These are phyloP conservation scores for Cyamopsis tetragonoloba DNA, from an alignment of 306 rosid species.

Conservation along the genomic window DNA sequence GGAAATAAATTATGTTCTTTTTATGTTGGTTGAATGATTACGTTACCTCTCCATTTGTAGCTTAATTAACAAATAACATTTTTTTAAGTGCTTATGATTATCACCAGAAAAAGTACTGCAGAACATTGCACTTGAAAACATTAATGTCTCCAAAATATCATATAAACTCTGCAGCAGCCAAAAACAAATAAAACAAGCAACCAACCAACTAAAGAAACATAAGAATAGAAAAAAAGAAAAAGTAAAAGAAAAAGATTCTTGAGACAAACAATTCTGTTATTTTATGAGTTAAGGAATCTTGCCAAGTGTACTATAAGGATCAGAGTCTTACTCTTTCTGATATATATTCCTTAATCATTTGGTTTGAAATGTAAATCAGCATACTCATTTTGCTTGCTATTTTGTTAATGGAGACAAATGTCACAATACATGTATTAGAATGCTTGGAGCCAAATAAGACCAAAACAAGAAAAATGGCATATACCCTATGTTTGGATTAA, in stretches of 20 bases:
- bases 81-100: not conserved
- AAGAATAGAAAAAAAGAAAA: not conserved
- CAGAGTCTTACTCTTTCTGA: too few relatives aligned
- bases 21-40: constrained; percentile 23
- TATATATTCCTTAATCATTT: not conserved
- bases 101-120: not conserved
- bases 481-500: not conserved
- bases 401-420: not conserved
- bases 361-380: not conserved
- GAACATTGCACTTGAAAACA: constrained; percentile 20
- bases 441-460: not conserved
- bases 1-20: constrained; percentile 30
- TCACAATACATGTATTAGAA: not conserved
- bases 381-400: not conserved
- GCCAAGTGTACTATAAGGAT: not conserved
- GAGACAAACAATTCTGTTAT: constrained; percentile 23
- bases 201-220: not conserved
- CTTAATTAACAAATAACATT: not conserved
- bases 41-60: constrained; percentile 5
- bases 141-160: constrained; percentile 20
- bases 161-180: constrained; percentile 20
- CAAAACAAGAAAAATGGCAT: not conserved
- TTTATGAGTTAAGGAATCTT: constrained; percentile 25
- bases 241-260: constrained; percentile 4
- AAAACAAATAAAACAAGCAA: constrained; percentile 17